Evolutionary conservation across 192 early-diverging fungal species (phyloP), one percentile per base, ranked within the genome.

Genomic region (Dissophora globulifera): DNA sequence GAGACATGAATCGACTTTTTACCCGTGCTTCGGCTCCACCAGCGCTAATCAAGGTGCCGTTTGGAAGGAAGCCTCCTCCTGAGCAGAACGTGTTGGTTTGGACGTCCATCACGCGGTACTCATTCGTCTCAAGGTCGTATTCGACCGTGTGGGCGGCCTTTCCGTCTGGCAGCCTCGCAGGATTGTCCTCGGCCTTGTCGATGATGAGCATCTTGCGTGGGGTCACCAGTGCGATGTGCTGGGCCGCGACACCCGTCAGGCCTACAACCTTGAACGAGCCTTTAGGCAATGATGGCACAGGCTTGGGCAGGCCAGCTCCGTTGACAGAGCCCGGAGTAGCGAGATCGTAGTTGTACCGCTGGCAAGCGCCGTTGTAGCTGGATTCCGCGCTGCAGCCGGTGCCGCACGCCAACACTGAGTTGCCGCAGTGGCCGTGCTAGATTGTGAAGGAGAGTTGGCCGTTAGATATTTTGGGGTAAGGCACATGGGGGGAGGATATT

Each of bases 41-140:
- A n/a, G 78, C 80, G 50, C 82, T 82, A 55, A 85, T 79, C 20
- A 87, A 58, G 16, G 83, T 87, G 17, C 85, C 83, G 32, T 87
- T 87, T 16, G 47, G 70, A 11, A 87, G 63, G 58, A 83, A 87
- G n/a, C 83, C 79, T 30, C 85, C 85, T 19, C 80, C 85, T 10
- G 85, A 85, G 58, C 85, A 87, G 60, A 87, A 87, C 9, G 85
- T 84, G 45, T 87, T 87, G 46, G 85, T 85, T 23, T 72, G 50
- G 6, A 87, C 48, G n/a, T 81, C 76, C 33, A 87, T 27, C 17
- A 76, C 50, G 31, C 85, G 56, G 58, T 79, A 83, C 7, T 57
- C 45, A 46, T 82, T 82, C 27, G 78, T 83, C 0, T 66, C 48
- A 16, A 87, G 20, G 78, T 87, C 81, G 50, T 85, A 87, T 51